Evolutionary conservation across 1,139 yeast species (phyloP).

Genomic region (Geotrichum phurueaensis): DNA sequence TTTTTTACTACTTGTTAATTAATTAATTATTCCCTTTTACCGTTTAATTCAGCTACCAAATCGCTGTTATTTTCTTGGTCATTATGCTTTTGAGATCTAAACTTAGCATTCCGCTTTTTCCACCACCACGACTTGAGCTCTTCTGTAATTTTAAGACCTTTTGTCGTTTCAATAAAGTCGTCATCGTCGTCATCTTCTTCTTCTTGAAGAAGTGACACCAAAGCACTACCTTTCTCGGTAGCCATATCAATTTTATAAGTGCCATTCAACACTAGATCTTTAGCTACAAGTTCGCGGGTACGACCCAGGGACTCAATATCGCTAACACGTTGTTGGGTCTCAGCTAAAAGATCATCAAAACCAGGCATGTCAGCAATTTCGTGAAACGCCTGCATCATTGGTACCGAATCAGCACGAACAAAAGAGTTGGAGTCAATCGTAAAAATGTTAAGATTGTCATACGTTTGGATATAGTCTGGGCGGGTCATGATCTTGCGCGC

Average conservation of each 20-base stretch:
- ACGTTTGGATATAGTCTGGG: slow-evolving; percentile 68
- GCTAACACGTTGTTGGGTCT: slow-evolving; percentile 64
- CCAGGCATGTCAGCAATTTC: slow-evolving; percentile 70
- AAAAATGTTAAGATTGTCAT: slow-evolving; percentile 71
- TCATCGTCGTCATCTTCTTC: slow-evolving; percentile 20
- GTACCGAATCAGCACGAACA: slow-evolving; percentile 76
- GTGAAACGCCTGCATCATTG: slow-evolving; percentile 85
- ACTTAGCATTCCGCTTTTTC: slow-evolving; percentile 14
- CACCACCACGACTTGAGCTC: slow-evolving; percentile 18
- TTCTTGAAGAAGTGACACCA: slow-evolving; percentile 11
- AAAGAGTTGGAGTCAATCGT: slow-evolving; percentile 66
- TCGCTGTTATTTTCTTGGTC: neutral
- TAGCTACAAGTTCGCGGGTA: slow-evolving; percentile 71
- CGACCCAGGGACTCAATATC: slow-evolving; percentile 77
- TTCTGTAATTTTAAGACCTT: slow-evolving; percentile 13
- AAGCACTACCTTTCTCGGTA: slow-evolving; percentile 8
- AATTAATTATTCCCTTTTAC: neutral
- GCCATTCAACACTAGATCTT: slow-evolving; percentile 58
- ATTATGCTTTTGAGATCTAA: slow-evolving; percentile 4
- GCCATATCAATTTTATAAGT: slow-evolving; percentile 24
- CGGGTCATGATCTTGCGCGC: slow-evolving; percentile 82
- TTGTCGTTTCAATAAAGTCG: slow-evolving; percentile 11
- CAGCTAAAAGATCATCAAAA: slow-evolving; percentile 61
- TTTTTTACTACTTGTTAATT: neutral
- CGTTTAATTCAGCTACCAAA: neutral